Evolutionary conservation across 441 rosid species (phyloP).

Genomic region (Gossypium davidsonii): DNA sequence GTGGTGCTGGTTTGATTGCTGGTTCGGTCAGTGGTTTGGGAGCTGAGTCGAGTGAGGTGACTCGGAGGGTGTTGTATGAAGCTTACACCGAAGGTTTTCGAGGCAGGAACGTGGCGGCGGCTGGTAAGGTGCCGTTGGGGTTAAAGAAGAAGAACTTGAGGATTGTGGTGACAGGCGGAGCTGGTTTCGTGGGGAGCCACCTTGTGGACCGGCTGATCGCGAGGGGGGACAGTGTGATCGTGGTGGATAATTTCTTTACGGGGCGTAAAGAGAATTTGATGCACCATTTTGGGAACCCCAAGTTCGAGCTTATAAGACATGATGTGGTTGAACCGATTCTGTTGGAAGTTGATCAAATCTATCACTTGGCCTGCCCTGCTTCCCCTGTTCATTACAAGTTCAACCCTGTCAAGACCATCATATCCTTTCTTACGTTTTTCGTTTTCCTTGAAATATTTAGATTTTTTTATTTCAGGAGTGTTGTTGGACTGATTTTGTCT

Average conservation of each 20-base stretch:
- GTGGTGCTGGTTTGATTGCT: neutral
- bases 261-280: constrained; percentile 70
- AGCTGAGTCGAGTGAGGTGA: constrained; percentile 16
- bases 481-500: no score
- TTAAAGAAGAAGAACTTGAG: constrained; percentile 46
- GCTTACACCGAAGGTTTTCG: constrained; percentile 10
- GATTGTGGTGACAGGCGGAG: constrained; percentile 77
- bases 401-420: constrained; percentile 82
- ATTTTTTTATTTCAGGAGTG: no score
- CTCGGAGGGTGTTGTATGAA: constrained; percentile 27
- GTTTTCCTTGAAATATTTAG: neutral
- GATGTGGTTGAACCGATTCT: constrained; percentile 69
- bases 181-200: constrained; percentile 85
- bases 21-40: neutral
- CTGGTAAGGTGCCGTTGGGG: constrained; percentile 55
- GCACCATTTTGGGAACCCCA: constrained; percentile 72
- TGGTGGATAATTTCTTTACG: constrained; percentile 74
- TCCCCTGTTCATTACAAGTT: constrained; percentile 85
- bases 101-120: constrained; percentile 25
- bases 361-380: constrained; percentile 79
- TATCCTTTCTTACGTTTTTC: constrained; percentile 36
- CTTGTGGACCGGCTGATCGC: constrained; percentile 72
- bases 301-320: constrained; percentile 66
- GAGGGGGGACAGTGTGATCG: constrained; percentile 73
- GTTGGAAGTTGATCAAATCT: constrained; percentile 74